Base-by-base conservation (phyloP, 2,329 filamentous ascomycete species). In the Aspergillus sp. region DNA sequence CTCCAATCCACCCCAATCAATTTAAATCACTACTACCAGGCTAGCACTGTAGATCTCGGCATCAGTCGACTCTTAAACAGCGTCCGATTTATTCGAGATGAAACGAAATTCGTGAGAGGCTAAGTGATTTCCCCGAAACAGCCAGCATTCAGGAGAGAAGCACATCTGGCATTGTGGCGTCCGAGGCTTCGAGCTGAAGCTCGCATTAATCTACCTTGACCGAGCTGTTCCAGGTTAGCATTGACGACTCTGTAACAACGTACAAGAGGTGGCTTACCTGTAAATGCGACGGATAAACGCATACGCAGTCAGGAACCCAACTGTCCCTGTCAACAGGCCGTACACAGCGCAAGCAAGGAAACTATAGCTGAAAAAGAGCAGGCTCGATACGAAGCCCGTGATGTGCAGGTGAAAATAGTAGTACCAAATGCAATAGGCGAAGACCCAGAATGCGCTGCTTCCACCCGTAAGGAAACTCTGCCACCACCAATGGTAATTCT, bases 401-500 rank as follows among this genome's bases (percentile, higher is more conserved):
- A 96, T 90, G 73, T 93, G 89, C 56, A 96, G 81, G 73, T 90
- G 91, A 63, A 86, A 86, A 66, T 86, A 82, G 75, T 91, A 96
- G 77, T 93, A 96, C 87, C 90, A 96, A 50, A 88, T 79, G 72
- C 89, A 90, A 77, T 95, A 96, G 39, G 85, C 72, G 70, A 93
- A 95, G 39, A 96, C 85, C 90, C 91, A 96, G 59, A 91, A 73
- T 6, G 89, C 85, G 65, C 87, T 91, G 65, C 87, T 86, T 48
- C 88, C 89, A 45, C 91, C 91, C 8, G 92, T 84, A 49, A 90
- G 76, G 77, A 96, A 95, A 51, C 89, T 91, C 72, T 90, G 89
- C 91, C 91, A 96, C 90, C 90, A 95, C 91, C 91, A 96, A 72
- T 91, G 84, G 75, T 95, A 89, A 73, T 96, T 92, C 82, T 85